Base-by-base conservation (phyloP, 306 rosid genomes). In the Cyamopsis tetragonoloba region DNA sequence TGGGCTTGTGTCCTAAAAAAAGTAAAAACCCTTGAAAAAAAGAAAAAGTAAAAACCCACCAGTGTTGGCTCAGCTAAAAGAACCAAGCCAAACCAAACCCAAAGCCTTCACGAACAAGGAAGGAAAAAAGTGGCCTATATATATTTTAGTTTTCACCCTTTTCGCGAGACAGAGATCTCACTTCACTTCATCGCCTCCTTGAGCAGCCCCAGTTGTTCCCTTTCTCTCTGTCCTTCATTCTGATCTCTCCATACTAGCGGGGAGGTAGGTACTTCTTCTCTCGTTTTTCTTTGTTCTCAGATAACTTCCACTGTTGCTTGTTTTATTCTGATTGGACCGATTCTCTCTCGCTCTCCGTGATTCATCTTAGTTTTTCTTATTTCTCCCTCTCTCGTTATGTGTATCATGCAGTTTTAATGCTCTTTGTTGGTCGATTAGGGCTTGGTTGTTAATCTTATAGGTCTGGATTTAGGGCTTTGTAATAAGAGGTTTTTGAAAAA, bases 391-490 rank as follows among this genome's bases (percentile, higher is more conserved):
- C 2, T 41, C 6, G 7, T 2, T 14, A 4, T 18, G 27, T 3
- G 47, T 34, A 4, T 47, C 15, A 15, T 15, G 1, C 34, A 11
- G 4, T 24, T 49, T 50, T 3, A 13, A 4, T 63, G 2, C 27
- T 3, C 34, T 38, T 6, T 9, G 2, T 7, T 39, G 2, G 6
- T 19, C 62, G 17, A 26, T 70, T 77, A 49, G 62, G 55, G 68
- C 55, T 62, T 15, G 46, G 5, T 44, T 70, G 50, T 34, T 35
- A 41, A 27, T 32, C 28, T 12, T 18, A 7, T 11, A 6, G 14
- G 12, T 12, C 19, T 35, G 30, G 62, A 70, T 70, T 75, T 75
- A 67, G 56, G 70, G 70, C 22, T 66, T 75, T 35, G 34, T 2
- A n/a, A 24, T 9, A 3, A 5, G 14, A 54, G 4, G n/a, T 0